Base-by-base conservation (phyloP, 2,329 filamentous ascomycete species). In the Phoma herbarum region DNA sequence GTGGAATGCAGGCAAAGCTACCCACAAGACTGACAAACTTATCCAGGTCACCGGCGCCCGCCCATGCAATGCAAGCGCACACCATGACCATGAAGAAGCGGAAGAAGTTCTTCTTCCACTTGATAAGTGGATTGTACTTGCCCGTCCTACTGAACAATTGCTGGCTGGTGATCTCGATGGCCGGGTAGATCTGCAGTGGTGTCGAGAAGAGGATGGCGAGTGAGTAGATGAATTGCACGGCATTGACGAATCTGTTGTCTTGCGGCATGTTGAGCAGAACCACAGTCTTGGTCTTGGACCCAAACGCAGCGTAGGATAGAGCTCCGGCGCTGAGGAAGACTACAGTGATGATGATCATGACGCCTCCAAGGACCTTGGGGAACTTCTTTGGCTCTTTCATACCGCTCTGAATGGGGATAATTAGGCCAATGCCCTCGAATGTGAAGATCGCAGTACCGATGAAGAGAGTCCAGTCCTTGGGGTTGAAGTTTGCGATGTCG, bases 401-500 rank as follows among this genome's bases (percentile, higher is more conserved):
- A 22, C 93, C 96, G 72, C 96, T 93, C 78, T 99, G 96, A 60
- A 99, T 97, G 0, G 96, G 95, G 62, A 99, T 97, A 77, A 99
- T 96, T 47, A 99, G 86, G 12, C 95, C 96, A 61, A 99, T 96
- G 26, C 95, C 95, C 75, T 99, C 95, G 73, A 98, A 99, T 0
- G 95, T 98, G 80, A 99, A 99, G 75, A 99, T 98, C 26, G 96
- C 95, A 0, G 96, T 99, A 61, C 95, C 96, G 69, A 99, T 99
- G 77, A 99, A 98, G 4, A 99, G 85, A 0, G 95, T 97, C 95
- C 96, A 99, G 75, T 93, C 90, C 60, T 90, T 87, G 39, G 89
- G 79, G 81, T 99, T 99, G 84, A 99, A 98, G 71, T 90, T 85
- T 67, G 90, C 86, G 71, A 98, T 93, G 75, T 99, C 95, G 5